Evolutionary conservation across 441 rosid species (phyloP).

Genomic region (Francoa sonchifolia): DNA sequence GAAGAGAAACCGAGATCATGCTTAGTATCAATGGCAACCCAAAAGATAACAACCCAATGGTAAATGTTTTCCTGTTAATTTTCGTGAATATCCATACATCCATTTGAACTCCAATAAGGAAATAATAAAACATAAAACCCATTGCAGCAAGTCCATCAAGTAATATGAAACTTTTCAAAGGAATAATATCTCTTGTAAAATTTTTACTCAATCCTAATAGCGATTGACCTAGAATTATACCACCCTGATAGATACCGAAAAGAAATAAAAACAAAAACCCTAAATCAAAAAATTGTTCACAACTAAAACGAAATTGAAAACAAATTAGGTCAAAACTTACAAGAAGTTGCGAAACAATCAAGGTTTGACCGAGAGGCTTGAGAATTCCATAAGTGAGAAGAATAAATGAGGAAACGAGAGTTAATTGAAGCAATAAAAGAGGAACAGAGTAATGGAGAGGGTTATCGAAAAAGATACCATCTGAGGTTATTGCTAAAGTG

Average conservation of each 20-base stretch:
- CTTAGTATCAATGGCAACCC: conserved; percentile 11
- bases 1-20: background rate
- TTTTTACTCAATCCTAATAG: conserved; percentile 2
- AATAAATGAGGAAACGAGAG: conserved; percentile 6
- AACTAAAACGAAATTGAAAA: background rate
- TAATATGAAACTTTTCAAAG: conserved; percentile 12
- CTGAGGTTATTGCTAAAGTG: background rate
- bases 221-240: conserved; percentile 16
- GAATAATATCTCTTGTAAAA: conserved; percentile 2
- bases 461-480: background rate
- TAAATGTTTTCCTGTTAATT: conserved; percentile 9
- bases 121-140: conserved; percentile 14
- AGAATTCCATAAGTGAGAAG: conserved; percentile 8
- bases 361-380: conserved; percentile 13
- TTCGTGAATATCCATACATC: conserved; percentile 12
- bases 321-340: conserved; percentile 6
- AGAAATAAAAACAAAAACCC: background rate
- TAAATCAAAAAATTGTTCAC: background rate
- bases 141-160: conserved; percentile 14
- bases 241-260: conserved; percentile 11
- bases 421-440: conserved; percentile 14
- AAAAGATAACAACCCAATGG: conserved; percentile 12
- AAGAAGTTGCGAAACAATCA: conserved; percentile 12
- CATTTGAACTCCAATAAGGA: conserved; percentile 16
- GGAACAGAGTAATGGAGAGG: conserved; percentile 8